These are phyloP conservation scores for Plasmodium fragile DNA, from an alignment of 169 alveolate genomes.

Conservation along the genomic window DNA sequence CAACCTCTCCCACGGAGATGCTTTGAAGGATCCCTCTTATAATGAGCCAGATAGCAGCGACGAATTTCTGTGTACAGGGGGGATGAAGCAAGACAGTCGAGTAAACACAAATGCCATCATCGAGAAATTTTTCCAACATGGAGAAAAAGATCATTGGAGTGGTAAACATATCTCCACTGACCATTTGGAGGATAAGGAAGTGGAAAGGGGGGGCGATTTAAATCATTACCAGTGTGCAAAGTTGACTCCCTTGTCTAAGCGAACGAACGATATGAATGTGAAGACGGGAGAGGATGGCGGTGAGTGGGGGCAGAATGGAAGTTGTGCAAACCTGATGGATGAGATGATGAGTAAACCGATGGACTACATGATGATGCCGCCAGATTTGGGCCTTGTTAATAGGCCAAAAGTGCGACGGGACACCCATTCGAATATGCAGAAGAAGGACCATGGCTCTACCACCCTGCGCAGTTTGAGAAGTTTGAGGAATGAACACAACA, in stretches of 20 bases:
- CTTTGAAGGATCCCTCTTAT: background rate
- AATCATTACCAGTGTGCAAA: slow-evolving; percentile 17
- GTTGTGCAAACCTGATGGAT: background rate
- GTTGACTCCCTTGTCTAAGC: slow-evolving; percentile 6
- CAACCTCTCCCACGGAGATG: background rate
- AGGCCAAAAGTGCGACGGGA: slow-evolving; percentile 19
- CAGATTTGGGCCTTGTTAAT: slow-evolving; percentile 34
- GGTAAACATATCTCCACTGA: background rate
- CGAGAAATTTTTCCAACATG: slow-evolving; percentile 27
- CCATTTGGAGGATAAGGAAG: background rate
- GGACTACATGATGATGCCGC: slow-evolving; percentile 71
- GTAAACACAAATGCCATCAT: slow-evolving; percentile 27
- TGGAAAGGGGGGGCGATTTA: background rate
- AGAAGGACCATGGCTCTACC: slow-evolving; percentile 11
- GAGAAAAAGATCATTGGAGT: background rate
- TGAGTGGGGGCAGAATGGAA: background rate
- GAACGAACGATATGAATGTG: background rate
- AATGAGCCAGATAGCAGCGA: background rate
- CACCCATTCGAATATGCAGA: background rate
- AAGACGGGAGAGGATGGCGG: background rate
- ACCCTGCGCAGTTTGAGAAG: slow-evolving; percentile 20
- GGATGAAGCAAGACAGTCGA: background rate
- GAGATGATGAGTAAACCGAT: slow-evolving; percentile 4
- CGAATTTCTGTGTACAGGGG: background rate
- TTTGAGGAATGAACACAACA: slow-evolving; percentile 18